Conservation (phyloP, 2,329 filamentous ascomycete genomes). For the Fusarium liriodendri region DNA sequence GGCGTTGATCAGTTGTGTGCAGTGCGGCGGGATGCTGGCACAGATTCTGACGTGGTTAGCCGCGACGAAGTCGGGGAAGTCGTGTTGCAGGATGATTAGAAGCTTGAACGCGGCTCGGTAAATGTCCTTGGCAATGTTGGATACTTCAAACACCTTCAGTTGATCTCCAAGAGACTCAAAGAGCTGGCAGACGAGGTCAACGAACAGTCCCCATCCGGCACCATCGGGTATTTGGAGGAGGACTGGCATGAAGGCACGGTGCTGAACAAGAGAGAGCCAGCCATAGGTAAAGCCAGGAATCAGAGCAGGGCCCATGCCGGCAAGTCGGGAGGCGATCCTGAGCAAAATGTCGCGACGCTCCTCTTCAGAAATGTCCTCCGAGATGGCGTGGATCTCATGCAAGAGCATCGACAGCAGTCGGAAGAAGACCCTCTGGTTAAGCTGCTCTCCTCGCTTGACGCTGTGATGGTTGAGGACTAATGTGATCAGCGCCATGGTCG, state of each 20-base stretch:
- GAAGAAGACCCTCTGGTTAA: slow-evolving; percentile 92
- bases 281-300: slow-evolving; percentile 86
- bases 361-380: slow-evolving; percentile 67
- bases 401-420: slow-evolving; percentile 86
- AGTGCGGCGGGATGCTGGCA: slow-evolving; percentile 83
- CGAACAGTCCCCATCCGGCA: slow-evolving; percentile 81
- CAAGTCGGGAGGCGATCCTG: slow-evolving; percentile 76
- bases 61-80: slow-evolving; percentile 92
- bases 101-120: slow-evolving; percentile 88
- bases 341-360: slow-evolving; percentile 78
- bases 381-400: slow-evolving; percentile 74
- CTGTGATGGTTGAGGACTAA: slow-evolving; percentile 89
- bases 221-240: slow-evolving; percentile 76
- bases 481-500: slow-evolving; percentile 80
- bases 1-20: slow-evolving; percentile 88
- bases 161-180: slow-evolving; percentile 82
- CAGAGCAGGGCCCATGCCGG: slow-evolving; percentile 79
- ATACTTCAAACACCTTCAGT: slow-evolving; percentile 77
- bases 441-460: slow-evolving; percentile 80
- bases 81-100: slow-evolving; percentile 87
- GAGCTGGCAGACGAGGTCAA: slow-evolving; percentile 77
- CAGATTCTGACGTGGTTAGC: slow-evolving; percentile 87
- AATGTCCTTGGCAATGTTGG: slow-evolving; percentile 79
- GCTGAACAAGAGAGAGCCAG: slow-evolving; percentile 86
- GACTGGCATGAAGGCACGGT: slow-evolving; percentile 85